Conservation (phyloP, 2,329 filamentous ascomycete genomes). For the Epichloe gansuensis region DNA sequence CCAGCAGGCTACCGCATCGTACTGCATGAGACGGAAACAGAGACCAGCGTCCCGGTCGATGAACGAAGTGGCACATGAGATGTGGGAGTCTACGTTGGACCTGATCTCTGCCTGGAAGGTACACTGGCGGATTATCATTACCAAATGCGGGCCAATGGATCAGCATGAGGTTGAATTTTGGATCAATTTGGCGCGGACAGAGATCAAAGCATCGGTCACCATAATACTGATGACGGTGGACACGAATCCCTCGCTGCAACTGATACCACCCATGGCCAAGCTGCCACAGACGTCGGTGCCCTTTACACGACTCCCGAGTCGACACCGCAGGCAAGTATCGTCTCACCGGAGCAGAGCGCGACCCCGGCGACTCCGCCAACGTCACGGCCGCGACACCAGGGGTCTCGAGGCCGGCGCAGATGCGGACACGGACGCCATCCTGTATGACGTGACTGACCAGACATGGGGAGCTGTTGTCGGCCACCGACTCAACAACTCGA, state of each 20-base stretch:
- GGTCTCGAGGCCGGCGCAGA: conserved; percentile 30
- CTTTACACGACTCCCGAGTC: conserved; percentile 52
- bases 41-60: conserved; percentile 40
- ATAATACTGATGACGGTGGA: conserved; percentile 54
- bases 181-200: conserved; percentile 39
- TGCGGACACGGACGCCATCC: conserved; percentile 43
- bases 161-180: conserved; percentile 51
- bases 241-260: conserved; percentile 49
- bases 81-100: conserved; percentile 68
- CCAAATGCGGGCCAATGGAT: conserved; percentile 58
- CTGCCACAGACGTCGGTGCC: conserved; percentile 32
- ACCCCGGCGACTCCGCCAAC: conserved; percentile 35
- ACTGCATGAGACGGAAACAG: conserved; percentile 54
- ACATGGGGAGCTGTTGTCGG: conserved; percentile 63
- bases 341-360: conserved; percentile 49
- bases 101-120: conserved; percentile 58
- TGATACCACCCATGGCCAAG: conserved; percentile 43
- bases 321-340: conserved; percentile 48
- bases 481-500: conserved; percentile 51
- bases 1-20: conserved; percentile 61
- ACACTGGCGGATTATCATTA: conserved; percentile 66
- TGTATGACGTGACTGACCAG: conserved; percentile 63
- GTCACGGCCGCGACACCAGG: conserved; percentile 33
- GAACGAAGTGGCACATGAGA: conserved; percentile 55
- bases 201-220: conserved; percentile 37